phyloP scores from a whole-genome alignment of 345 rosid genomes.

The Lepidium africanum region DNA sequence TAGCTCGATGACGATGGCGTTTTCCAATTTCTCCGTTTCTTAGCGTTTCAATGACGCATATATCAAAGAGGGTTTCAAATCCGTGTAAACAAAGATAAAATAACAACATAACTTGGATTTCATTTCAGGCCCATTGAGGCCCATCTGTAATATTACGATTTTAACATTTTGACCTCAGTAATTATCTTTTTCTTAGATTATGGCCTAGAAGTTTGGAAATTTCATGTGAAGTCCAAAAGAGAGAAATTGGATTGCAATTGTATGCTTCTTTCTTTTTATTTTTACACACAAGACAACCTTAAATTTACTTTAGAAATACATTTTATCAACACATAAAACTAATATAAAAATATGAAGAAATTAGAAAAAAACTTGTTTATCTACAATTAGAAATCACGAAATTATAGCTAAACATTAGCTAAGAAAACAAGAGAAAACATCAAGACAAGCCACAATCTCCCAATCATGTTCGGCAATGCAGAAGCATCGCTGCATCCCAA shows the following conservation, averaged over 20 bases:
- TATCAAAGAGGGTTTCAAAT: background rate
- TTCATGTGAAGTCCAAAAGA: background rate
- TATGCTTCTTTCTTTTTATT: background rate
- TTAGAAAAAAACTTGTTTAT: background rate
- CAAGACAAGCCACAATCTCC: conserved; percentile 30
- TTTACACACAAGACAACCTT: background rate
- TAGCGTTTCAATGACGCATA: conserved; percentile 17
- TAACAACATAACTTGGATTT: background rate
- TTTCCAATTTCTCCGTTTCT: background rate
- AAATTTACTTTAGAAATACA: background rate
- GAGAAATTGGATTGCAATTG: background rate
- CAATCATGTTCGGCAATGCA: conserved; percentile 23
- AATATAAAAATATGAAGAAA: background rate
- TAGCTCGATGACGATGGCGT: background rate
- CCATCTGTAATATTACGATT: background rate
- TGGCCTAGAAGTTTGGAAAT: background rate
- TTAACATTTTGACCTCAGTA: background rate
- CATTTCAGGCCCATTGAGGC: background rate
- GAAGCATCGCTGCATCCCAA: conserved; percentile 53
- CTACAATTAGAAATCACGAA: background rate
- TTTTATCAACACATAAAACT: background rate
- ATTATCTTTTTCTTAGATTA: background rate
- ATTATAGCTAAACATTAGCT: conserved; percentile 2
- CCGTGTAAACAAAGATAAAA: no score
- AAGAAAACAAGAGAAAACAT: conserved; percentile 19